These are phyloP conservation scores for Oropetium thomaeum DNA, from an alignment of 176 grass and related monocot species.

Conservation along the genomic window DNA sequence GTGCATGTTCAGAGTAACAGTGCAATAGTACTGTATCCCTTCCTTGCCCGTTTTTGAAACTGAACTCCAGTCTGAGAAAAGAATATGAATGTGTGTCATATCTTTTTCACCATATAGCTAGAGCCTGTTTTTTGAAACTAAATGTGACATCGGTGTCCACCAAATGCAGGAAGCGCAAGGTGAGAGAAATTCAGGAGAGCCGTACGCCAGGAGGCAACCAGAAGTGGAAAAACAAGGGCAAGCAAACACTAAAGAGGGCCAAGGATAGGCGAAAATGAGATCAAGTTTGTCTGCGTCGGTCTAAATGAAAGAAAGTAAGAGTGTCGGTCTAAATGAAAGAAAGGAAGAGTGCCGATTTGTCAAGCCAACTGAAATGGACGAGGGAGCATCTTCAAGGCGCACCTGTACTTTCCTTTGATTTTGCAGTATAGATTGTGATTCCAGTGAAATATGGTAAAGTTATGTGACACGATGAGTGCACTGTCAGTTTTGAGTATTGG, in stretches of 20 bases:
- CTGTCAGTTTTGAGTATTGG: background rate
- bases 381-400: background rate
- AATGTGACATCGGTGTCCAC: background rate
- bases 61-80: slow-evolving; percentile 1
- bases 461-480: background rate
- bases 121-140: background rate
- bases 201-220: slow-evolving; percentile 51
- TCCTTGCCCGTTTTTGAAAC: background rate
- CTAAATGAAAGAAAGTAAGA: background rate
- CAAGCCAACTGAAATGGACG: background rate
- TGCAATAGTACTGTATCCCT: background rate
- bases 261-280: slow-evolving; percentile 66
- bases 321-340: background rate
- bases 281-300: background rate
- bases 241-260: slow-evolving; percentile 61
- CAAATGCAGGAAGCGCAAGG: slow-evolving; percentile 68
- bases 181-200: slow-evolving; percentile 62
- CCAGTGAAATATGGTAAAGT: background rate
- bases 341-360: background rate
- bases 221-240: slow-evolving; percentile 85
- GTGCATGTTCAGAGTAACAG: background rate
- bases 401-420: background rate
- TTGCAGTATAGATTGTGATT: background rate
- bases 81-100: background rate
- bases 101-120: background rate